Base-by-base conservation (phyloP, 2,329 filamentous ascomycete genomes). In the Penicillium sp. region DNA sequence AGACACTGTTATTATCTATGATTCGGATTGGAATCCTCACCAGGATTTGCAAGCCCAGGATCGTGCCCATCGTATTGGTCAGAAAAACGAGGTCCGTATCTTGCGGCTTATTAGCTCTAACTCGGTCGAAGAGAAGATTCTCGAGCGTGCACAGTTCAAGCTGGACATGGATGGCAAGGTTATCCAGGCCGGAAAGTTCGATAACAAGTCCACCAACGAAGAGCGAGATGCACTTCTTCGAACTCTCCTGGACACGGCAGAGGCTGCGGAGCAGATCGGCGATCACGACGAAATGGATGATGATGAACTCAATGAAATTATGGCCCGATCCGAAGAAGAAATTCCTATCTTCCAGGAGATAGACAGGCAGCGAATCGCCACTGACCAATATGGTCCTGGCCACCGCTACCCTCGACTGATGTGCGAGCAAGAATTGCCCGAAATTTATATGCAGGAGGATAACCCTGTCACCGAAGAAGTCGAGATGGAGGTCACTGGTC, bases 151-250 rank as follows among this genome's bases (percentile, higher is more conserved):
- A 3, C 89, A 96, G 64, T 99, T 89, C 84, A 99, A 99, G 83
- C 84, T 99, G 62, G 93, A 97, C 74, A 97, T 99, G 89, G 94
- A 99, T 70, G 93, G 94, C 78, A 99, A 99, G 76, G 92, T 99
- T 71, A 99, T 99, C 66, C 94, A 99, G 73, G 94, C 94, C 57
- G 94, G 94, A 86, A 95, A 96, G 72, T 99, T 99, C 78, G 94
- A 99, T 67, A 97, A 99, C 79, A 99, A 97, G 72, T 99, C 94
- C 1, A 97, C 94, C 0, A 94, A 97, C 73, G 96, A 96, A 52
- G 94, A 99, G 75, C 90, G 94, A 81, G 94, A 99, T 69, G 93
- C 94, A 41, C 93, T 99, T 85, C 80, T 99, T 65, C 87, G 94
- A 67, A 95, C 95, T 46, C 85, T 99, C 69, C 81, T 99, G 58